Evolutionary conservation across 768 basidiomycete species (phyloP).

Genomic region (Dentipellis fragilis): DNA sequence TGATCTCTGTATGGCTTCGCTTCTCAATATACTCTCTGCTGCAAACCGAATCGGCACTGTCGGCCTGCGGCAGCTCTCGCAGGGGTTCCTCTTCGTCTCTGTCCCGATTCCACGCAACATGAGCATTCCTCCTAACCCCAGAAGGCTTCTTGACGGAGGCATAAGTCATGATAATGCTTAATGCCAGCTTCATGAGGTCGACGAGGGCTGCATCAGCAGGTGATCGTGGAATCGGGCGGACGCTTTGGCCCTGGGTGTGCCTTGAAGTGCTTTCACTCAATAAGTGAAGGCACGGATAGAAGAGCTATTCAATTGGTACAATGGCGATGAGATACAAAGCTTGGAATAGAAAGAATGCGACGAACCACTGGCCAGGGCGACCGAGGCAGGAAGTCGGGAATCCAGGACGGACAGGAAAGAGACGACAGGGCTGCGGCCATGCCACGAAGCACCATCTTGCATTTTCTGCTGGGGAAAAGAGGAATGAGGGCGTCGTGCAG

Average conservation of each 20-base stretch:
- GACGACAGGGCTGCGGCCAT: neutral
- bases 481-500: too few species aligned
- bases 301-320: neutral
- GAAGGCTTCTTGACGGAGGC: neutral
- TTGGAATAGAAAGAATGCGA: neutral
- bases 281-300: neutral
- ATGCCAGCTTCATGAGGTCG: conserved; percentile 9
- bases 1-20: neutral
- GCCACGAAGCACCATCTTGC: conserved; percentile 7
- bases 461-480: neutral
- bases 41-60: neutral
- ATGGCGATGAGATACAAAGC: neutral
- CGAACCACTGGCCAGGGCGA: neutral
- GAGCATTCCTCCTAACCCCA: neutral
- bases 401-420: conserved; percentile 1
- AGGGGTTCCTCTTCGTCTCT: conserved; percentile 1
- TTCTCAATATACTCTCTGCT: neutral
- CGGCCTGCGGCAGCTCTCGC: neutral
- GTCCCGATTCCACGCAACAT: conserved; percentile 2
- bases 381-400: neutral
- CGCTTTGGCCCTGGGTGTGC: neutral
- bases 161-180: conserved; percentile 1
- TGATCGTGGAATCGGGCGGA: neutral
- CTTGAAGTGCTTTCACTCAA: neutral
- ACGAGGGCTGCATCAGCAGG: conserved; percentile 5